Base-by-base conservation (phyloP, 805 yeast species). In the Pichia cephalocereana region DNA sequence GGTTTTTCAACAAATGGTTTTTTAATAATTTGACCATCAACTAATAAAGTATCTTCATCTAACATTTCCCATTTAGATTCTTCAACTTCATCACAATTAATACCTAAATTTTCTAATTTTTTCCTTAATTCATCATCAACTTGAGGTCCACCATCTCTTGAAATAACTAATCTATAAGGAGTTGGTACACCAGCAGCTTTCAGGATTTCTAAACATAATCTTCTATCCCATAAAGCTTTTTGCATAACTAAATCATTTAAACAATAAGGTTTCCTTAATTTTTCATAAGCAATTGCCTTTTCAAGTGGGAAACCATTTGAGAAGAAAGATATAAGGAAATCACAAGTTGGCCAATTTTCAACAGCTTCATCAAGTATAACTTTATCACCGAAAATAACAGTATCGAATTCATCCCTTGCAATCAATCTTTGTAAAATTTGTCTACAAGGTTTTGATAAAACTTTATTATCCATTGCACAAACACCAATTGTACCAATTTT, bases 341-440 rank as follows among this genome's bases (percentile, higher is more conserved):
- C 99, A 70, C 99, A 93, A 37, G 96, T 88, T 38, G 99, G 99
- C 99, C 99, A 93, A 63, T 89, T 88, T 68, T 93, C 98, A 50
- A 93, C 78, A 15, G 76, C 70, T 68, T 95, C 99, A 66, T 93
- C 99, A 48, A 93, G 68, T 45, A 93, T 91, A 26, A 89, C 97
- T 66, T 93, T 93, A 65, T 93, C 99, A 50, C 98, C 98, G 70
- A 93, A 93, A 47, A 93, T 89, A 18, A 93, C 86, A 0, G 98
- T 88, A 61, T 93, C 98, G 64, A 93, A 93, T 68, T 93, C 98
- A 30, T 96, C 97, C 56, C 86, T 82, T 56, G 86, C 95, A 50
- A 91, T 86, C 61, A 93, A 70, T 46, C 96, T 72, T 64, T 86
- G 89, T 58, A 93, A 71, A 54, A 93, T 93, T 52, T 86, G 86